These are phyloP conservation scores for Tuber calosporum DNA, from an alignment of 495 filamentous ascomycete genomes.

Conservation along the genomic window DNA sequence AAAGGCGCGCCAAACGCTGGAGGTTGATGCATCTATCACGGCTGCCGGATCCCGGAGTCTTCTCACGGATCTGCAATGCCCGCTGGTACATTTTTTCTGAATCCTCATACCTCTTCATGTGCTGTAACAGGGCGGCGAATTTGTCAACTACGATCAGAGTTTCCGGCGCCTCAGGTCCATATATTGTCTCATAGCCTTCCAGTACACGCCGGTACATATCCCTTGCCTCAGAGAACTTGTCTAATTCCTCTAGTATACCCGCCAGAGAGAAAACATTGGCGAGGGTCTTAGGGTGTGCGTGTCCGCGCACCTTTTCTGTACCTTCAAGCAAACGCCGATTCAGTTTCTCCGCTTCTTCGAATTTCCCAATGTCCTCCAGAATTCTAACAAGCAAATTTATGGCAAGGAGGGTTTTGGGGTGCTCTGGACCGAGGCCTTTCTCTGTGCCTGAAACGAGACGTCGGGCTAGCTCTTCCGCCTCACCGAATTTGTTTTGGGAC, in stretches of 20 bases:
- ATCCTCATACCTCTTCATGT: constrained; percentile 19
- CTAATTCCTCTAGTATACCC: too few relatives aligned
- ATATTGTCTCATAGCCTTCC: constrained; percentile 10
- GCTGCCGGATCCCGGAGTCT: too few relatives aligned
- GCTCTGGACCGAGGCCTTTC: constrained; percentile 38
- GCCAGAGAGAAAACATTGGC: too few relatives aligned
- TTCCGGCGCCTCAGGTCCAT: constrained; percentile 17
- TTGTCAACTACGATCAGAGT: constrained; percentile 22
- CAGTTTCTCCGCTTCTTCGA: constrained; percentile 33
- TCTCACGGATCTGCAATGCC: constrained; percentile 26
- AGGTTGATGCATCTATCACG: too few relatives aligned
- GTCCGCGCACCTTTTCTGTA: not conserved
- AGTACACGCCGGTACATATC: constrained; percentile 27
- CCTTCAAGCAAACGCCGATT: not conserved
- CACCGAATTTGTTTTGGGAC: too few relatives aligned
- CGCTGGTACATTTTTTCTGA: constrained; percentile 29
- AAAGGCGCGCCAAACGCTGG: too few relatives aligned
- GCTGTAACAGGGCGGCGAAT: constrained; percentile 16
- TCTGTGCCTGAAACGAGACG: constrained; percentile 34
- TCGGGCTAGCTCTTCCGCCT: constrained; percentile 41
- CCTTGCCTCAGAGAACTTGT: constrained; percentile 30
- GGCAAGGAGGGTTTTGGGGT: constrained; percentile 28
- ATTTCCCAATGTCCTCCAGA: too few relatives aligned
- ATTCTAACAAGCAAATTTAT: too few relatives aligned
- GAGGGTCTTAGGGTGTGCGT: too few relatives aligned